A percentile compares a stretch with the other conserved stretches of the same genome.
Conservation (phyloP, 2,329 filamentous ascomycete species). For the Nemania bipapillata region DNA sequence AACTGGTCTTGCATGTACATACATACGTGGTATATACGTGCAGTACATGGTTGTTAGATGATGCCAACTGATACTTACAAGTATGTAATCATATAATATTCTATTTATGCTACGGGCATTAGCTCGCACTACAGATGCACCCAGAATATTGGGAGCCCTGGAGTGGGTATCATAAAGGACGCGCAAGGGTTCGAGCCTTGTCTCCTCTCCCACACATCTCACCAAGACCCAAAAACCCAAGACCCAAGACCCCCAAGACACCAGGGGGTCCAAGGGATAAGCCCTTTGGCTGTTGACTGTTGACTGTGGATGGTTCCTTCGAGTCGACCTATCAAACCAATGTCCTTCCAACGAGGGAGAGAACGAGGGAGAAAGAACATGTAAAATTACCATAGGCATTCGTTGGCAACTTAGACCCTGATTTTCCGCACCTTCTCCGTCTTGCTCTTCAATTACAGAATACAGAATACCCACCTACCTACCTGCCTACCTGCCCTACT, state of each 20-base stretch:
- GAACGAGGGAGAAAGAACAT: background rate
- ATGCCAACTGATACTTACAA: constrained; percentile 40
- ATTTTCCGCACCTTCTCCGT: constrained; percentile 15
- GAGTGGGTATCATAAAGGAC: constrained; percentile 45
- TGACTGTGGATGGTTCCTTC: background rate
- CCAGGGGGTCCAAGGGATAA: background rate
- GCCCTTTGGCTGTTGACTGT: constrained; percentile 10
- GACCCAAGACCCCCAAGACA: too few species aligned
- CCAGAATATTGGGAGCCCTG: constrained; percentile 51
- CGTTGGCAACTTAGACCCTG: constrained; percentile 6
- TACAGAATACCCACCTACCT: too few species aligned
- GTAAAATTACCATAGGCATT: background rate
- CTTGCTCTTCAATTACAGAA: background rate
- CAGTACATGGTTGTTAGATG: constrained; percentile 28
- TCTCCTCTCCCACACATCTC: constrained; percentile 35
- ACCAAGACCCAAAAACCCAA: too few species aligned
- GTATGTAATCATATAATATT: constrained; percentile 25
- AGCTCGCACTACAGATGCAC: constrained; percentile 40
- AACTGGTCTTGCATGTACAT: background rate
- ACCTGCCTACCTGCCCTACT: too few species aligned
- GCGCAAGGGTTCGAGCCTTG: constrained; percentile 50
- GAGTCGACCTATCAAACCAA: too few species aligned
- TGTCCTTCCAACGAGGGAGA: background rate
- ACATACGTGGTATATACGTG: background rate
- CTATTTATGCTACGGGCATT: constrained; percentile 40